Percentiles rank a stretch among this genome's conserved stretches.
Conservation (phyloP, 2,329 filamentous ascomycete species). For the Niveomyces coronatus region DNA sequence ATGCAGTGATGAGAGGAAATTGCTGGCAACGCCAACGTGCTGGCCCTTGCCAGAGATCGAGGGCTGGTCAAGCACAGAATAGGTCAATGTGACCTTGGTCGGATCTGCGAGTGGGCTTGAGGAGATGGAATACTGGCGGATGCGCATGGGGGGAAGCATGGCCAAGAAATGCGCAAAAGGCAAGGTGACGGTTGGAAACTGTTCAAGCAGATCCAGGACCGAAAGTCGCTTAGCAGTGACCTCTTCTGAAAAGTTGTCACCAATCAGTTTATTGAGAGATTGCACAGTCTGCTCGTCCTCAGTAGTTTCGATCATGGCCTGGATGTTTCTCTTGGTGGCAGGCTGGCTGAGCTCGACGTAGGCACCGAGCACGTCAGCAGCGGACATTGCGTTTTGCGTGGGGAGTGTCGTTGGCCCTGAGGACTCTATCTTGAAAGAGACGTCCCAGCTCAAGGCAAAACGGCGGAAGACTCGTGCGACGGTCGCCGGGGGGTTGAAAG, state of each 20-base stretch:
- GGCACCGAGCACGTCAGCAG: conserved; percentile 52
- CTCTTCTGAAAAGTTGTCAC: conserved; percentile 36
- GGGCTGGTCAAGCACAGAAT: conserved; percentile 50
- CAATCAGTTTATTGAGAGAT: conserved; percentile 36
- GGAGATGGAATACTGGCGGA: conserved; percentile 72
- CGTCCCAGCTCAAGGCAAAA: conserved; percentile 61
- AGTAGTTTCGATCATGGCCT: conserved; percentile 36
- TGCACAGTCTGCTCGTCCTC: conserved; percentile 32
- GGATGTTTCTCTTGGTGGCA: conserved; percentile 51
- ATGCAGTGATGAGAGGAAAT: conserved; percentile 43
- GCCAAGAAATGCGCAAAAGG: conserved; percentile 57
- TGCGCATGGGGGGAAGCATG: conserved; percentile 66
- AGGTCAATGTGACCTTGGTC: conserved; percentile 53
- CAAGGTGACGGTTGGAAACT: conserved; percentile 47
- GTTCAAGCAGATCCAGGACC: conserved; percentile 59
- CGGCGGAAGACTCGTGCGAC: conserved; percentile 53
- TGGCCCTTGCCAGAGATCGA: conserved; percentile 39
- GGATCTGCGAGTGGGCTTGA: conserved; percentile 57
- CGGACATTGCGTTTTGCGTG: conserved; percentile 45
- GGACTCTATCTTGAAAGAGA: conserved; percentile 50
- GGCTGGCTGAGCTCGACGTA: conserved; percentile 67
- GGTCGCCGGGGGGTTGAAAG: conserved; percentile 53
- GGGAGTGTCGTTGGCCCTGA: conserved; percentile 43
- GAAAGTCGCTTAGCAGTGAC: conserved; percentile 49
- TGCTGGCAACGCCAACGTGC: conserved; percentile 50